These are phyloP conservation scores for Picea abies DNA, from an alignment of 83 land plant species.

Conservation along the genomic window DNA sequence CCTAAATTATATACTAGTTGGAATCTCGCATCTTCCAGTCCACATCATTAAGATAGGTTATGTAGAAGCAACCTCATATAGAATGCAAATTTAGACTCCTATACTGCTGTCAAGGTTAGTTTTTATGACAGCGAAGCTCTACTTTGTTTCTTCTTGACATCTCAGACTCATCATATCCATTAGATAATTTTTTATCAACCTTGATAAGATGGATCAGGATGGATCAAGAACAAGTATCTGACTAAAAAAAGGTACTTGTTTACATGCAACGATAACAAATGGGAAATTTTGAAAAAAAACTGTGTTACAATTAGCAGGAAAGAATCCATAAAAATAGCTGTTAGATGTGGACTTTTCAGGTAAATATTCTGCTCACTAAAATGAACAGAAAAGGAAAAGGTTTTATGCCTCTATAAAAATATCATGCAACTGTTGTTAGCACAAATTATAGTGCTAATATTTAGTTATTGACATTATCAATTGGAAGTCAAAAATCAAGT, in stretches of 20 bases:
- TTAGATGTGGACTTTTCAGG: not conserved
- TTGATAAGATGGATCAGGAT: not conserved
- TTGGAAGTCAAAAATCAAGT: too few species aligned
- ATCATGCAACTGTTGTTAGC: not conserved
- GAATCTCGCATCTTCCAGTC: not conserved
- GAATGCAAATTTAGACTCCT: not conserved
- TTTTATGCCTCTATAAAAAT: not conserved
- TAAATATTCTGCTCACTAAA: not conserved
- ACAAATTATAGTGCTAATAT: not conserved
- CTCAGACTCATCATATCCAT: not conserved
- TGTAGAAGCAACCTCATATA: too few species aligned
- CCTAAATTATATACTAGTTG: not conserved
- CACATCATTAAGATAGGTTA: not conserved
- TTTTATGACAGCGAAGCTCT: not conserved
- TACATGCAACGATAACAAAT: not conserved
- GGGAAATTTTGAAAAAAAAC: not conserved
- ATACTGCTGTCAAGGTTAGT: not conserved
- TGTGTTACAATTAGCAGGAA: not conserved
- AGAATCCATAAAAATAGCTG: not conserved
- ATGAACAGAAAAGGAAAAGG: not conserved
- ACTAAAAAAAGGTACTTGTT: not conserved
- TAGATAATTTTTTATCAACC: not conserved
- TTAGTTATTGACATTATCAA: too few species aligned
- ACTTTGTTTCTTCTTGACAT: constrained; percentile 6
- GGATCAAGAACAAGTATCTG: not conserved